Conservation (phyloP, 192 early-diverging fungal genomes). For the Spinellus fusiger region DNA sequence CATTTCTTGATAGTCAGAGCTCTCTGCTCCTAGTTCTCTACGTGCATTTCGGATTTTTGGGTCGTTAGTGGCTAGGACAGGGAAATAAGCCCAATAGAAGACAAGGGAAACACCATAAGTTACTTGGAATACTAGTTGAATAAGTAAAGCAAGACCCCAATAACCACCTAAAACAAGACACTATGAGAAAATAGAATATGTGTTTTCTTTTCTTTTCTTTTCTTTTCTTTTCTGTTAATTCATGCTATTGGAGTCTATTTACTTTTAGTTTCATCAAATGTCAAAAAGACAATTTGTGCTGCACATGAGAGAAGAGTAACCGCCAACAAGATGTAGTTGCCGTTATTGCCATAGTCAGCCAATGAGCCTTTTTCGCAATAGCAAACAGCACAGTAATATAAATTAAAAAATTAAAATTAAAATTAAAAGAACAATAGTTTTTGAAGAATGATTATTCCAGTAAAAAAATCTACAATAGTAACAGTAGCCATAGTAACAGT, state of each 20-base stretch:
- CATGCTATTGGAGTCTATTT: neutral
- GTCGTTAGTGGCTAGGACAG: constrained; percentile 5
- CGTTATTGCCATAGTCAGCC: constrained; percentile 21
- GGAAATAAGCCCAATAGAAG: constrained; percentile 12
- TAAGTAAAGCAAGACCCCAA: constrained; percentile 16
- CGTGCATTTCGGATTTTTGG: constrained; percentile 12
- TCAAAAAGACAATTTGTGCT: constrained; percentile 7
- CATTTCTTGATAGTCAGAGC: neutral
- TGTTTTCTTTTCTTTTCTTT: too few species aligned
- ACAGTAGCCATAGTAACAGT: too few species aligned
- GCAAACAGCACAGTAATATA: too few species aligned
- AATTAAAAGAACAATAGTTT: neutral
- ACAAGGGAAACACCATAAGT: constrained; percentile 16
- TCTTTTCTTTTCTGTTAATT: too few species aligned
- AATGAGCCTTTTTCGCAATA: constrained; percentile 4
- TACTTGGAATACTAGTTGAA: constrained; percentile 13
- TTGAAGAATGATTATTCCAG: too few species aligned
- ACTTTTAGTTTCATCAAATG: neutral
- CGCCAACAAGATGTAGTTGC: neutral
- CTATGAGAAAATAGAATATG: too few species aligned
- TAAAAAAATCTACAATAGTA: too few species aligned
- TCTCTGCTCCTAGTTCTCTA: neutral
- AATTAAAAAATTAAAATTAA: neutral
- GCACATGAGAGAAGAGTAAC: constrained; percentile 14
- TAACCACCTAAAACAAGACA: neutral